Evolutionary conservation across 805 yeast genomes (phyloP).

Genomic region (Candida taoyuanica): DNA sequence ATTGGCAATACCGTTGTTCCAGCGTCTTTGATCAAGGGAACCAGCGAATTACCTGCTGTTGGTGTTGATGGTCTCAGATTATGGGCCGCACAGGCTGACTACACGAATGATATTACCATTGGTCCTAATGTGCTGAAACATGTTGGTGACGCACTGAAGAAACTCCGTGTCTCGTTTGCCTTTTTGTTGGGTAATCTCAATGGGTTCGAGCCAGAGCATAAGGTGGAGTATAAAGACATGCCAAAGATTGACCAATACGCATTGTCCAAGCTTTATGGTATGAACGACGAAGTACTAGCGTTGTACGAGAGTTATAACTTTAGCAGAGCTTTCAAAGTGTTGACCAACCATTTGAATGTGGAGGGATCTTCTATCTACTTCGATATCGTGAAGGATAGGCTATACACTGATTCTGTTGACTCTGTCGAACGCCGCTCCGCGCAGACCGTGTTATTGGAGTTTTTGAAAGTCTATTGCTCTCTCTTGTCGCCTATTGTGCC

Average conservation of each 20-base stretch:
- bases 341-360: conserved; percentile 69
- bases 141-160: conserved; percentile 76
- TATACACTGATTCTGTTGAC: conserved; percentile 61
- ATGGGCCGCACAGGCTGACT: conserved; percentile 88
- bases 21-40: conserved; percentile 58
- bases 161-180: conserved; percentile 74
- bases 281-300: conserved; percentile 38
- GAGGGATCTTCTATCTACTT: conserved; percentile 81
- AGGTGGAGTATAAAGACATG: conserved; percentile 37
- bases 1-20: conserved; percentile 81
- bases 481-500: conserved; percentile 81
- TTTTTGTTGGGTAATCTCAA: conserved; percentile 76
- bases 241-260: conserved; percentile 57
- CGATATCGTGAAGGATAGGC: conserved; percentile 77
- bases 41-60: conserved; percentile 48
- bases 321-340: conserved; percentile 59
- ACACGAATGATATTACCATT: conserved; percentile 71
- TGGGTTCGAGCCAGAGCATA: conserved; percentile 31
- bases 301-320: conserved; percentile 59
- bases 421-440: conserved; percentile 49
- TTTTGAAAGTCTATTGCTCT: conserved; percentile 59
- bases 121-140: conserved; percentile 69
- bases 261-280: conserved; percentile 46
- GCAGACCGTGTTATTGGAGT: conserved; percentile 61
- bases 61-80: conserved; percentile 91